These are phyloP conservation scores for Tolypocladium nubicola DNA, from an alignment of 2,329 filamentous ascomycete species.

Conservation along the genomic window DNA sequence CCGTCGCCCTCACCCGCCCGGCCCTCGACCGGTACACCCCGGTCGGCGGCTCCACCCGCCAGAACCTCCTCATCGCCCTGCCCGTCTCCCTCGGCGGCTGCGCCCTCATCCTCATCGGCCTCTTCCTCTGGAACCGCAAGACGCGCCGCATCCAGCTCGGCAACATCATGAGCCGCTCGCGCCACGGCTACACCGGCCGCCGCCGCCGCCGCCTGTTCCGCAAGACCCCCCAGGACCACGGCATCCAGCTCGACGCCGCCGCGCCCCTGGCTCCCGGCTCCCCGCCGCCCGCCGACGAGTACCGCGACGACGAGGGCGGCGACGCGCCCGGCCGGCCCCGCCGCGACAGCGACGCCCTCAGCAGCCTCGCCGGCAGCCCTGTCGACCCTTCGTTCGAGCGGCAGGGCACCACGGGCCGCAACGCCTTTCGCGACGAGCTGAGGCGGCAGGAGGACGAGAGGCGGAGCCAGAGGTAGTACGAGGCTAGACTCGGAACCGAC, in stretches of 20 bases:
- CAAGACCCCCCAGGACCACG: constrained; percentile 20
- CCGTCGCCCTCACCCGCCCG: constrained; percentile 22
- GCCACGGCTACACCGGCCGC: constrained; percentile 33
- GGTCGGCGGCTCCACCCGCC: constrained; percentile 19
- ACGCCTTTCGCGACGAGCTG: constrained; percentile 40
- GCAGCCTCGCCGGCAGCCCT: constrained; percentile 37
- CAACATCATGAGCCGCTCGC: constrained; percentile 37
- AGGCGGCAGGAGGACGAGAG: constrained; percentile 33
- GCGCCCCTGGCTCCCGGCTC: constrained; percentile 4
- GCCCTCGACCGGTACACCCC: constrained; percentile 26
- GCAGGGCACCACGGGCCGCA: constrained; percentile 23
- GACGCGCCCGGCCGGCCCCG: constrained; percentile 7
- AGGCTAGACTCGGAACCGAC: neutral
- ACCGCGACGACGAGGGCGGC: constrained; percentile 13
- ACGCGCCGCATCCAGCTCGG: constrained; percentile 38
- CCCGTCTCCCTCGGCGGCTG: constrained; percentile 39
- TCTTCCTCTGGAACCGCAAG: constrained; percentile 45
- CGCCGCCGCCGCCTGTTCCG: constrained; percentile 24
- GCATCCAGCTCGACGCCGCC: constrained; percentile 35
- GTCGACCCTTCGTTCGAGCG: constrained; percentile 30
- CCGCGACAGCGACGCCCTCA: constrained; percentile 36
- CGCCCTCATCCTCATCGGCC: constrained; percentile 37
- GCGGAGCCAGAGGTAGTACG: neutral
- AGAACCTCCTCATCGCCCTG: constrained; percentile 41
- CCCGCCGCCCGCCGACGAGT: constrained; percentile 8